Percentiles rank a stretch among this genome's conserved stretches.
Evolutionary conservation across 306 rosid genomes (phyloP).

Genomic region (Gynostemma pentaphyllum): DNA sequence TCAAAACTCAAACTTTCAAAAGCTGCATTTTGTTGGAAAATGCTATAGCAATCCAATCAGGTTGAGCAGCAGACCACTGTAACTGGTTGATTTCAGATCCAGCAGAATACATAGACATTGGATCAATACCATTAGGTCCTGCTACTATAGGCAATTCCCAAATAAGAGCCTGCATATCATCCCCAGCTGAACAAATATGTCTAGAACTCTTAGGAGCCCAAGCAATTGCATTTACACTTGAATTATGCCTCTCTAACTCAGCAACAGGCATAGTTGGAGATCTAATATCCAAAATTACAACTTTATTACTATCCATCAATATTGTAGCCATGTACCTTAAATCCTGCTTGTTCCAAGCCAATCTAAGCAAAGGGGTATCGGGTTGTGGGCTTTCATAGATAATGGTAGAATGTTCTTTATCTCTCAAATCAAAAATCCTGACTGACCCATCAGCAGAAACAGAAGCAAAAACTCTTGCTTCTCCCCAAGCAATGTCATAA

Average conservation of each 20-base stretch:
- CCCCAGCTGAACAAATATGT: constrained; percentile 76
- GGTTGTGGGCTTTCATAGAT: constrained; percentile 94
- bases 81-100: constrained; percentile 70
- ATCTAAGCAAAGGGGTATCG: constrained; percentile 75
- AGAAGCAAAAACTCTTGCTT: constrained; percentile 80
- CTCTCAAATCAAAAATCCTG: constrained; percentile 73
- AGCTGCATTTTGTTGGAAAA: constrained; percentile 85
- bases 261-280: constrained; percentile 89
- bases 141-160: constrained; percentile 88
- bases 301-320: constrained; percentile 76
- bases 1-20: constrained; percentile 52
- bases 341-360: constrained; percentile 98
- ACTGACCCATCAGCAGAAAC: constrained; percentile 97
- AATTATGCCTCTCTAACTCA: constrained; percentile 71
- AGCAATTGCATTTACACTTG: constrained; percentile 58
- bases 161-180: constrained; percentile 76
- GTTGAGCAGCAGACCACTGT: constrained; percentile 79
- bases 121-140: constrained; percentile 71
- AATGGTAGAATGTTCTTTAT: constrained; percentile 89
- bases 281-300: constrained; percentile 82
- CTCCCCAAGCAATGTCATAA: constrained; percentile 92
- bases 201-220: constrained; percentile 64
- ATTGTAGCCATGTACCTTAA: constrained; percentile 85
- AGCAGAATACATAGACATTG: constrained; percentile 64
- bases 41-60: constrained; percentile 89